These are phyloP conservation scores for Fraxinus greggii DNA, from an alignment of 305 asterid genomes.

Conservation along the genomic window DNA sequence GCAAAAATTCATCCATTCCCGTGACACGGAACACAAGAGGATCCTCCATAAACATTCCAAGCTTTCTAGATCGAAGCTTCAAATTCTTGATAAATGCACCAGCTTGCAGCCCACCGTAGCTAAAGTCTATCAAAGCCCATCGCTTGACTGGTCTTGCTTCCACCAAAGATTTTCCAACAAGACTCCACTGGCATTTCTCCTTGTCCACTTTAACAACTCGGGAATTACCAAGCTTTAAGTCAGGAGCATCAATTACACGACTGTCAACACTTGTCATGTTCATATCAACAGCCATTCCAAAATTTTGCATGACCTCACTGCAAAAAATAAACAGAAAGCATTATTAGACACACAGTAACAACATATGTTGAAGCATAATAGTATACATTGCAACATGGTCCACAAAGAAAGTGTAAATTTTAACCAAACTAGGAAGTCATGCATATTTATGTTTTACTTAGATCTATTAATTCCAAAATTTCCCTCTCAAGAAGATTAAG, in stretches of 20 bases:
- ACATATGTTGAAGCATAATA: background rate
- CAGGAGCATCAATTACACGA: conserved; percentile 59
- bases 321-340: conserved; percentile 9
- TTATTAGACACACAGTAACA: background rate
- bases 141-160: conserved; percentile 43
- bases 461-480: background rate
- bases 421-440: background rate
- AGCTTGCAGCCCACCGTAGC: conserved; percentile 1
- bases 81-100: conserved; percentile 27
- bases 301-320: conserved; percentile 37
- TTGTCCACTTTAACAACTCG: conserved; percentile 39
- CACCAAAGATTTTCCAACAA: conserved; percentile 43
- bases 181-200: conserved; percentile 59
- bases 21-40: conserved; percentile 27
- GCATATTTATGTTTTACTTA: background rate
- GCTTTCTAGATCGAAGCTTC: conserved; percentile 30
- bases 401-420: background rate
- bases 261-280: conserved; percentile 55
- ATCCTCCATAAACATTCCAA: conserved; percentile 48
- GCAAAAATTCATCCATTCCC: conserved; percentile 37
- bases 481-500: background rate
- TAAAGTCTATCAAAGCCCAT: conserved; percentile 67
- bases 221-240: conserved; percentile 33
- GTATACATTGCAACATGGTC: background rate
- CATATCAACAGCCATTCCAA: conserved; percentile 34